These are phyloP conservation scores for Yamadazyma jaroonii DNA, from an alignment of 1,139 yeast species.

Conservation along the genomic window DNA sequence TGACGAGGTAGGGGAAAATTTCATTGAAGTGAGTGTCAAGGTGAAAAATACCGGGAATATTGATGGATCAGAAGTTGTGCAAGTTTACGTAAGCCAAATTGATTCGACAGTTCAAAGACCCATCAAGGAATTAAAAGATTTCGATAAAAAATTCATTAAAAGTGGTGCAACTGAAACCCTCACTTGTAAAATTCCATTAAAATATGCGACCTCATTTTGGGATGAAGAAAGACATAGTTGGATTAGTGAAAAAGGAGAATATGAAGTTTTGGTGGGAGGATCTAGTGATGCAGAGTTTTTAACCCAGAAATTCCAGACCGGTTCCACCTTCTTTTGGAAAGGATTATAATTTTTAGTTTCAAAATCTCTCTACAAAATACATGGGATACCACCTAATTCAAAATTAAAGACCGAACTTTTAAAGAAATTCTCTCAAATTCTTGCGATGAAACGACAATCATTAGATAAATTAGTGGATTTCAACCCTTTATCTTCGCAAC, in stretches of 20 bases:
- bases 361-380: no score
- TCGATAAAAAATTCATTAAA: slow-evolving; percentile 39
- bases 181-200: slow-evolving; percentile 27
- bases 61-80: slow-evolving; percentile 44
- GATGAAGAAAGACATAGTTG: slow-evolving; percentile 41
- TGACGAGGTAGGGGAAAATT: slow-evolving; percentile 1
- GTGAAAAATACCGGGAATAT: slow-evolving; percentile 37
- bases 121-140: slow-evolving; percentile 52
- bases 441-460: no score
- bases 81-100: slow-evolving; percentile 36
- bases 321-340: background rate
- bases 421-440: no score
- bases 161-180: slow-evolving; percentile 37
- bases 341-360: background rate
- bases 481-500: no score
- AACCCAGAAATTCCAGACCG: background rate
- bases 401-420: no score
- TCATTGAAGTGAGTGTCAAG: slow-evolving; percentile 19
- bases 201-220: slow-evolving; percentile 50
- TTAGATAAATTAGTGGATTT: no score
- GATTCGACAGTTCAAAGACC: slow-evolving; percentile 44
- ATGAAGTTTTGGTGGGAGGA: slow-evolving; percentile 42
- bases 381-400: no score
- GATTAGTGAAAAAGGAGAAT: slow-evolving; percentile 38
- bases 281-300: slow-evolving; percentile 16